These are phyloP conservation scores for Drechslera avenae DNA, from an alignment of 2,329 filamentous ascomycete genomes.

Conservation along the genomic window DNA sequence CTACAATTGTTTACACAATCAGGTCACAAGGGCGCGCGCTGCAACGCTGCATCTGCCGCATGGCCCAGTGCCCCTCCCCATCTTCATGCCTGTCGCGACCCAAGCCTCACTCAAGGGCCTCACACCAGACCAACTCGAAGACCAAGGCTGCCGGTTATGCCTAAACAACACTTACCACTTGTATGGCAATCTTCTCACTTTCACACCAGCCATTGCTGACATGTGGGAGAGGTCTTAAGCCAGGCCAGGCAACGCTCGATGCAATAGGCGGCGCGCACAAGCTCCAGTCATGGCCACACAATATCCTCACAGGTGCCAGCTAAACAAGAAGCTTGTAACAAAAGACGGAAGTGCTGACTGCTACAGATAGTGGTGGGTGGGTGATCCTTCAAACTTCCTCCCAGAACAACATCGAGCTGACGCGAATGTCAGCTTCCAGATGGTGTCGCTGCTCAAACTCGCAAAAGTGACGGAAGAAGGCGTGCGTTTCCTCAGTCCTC, in stretches of 20 bases:
- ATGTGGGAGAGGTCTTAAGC: constrained; percentile 72
- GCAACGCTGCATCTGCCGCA: constrained; percentile 88
- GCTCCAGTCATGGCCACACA: constrained; percentile 92
- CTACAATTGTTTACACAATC: constrained; percentile 10
- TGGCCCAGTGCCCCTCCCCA: constrained; percentile 84
- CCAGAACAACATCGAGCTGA: constrained; percentile 32
- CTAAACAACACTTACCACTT: constrained; percentile 98
- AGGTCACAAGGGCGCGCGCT: constrained; percentile 95
- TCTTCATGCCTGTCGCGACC: constrained; percentile 99
- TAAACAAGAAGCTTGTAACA: background rate
- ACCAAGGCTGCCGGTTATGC: constrained; percentile 86
- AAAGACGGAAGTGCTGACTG: constrained; percentile 28
- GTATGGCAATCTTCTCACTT: constrained; percentile 26
- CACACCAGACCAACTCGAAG: constrained; percentile 88
- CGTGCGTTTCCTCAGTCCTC: constrained; percentile 92
- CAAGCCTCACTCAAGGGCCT: constrained; percentile 94
- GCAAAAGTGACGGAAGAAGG: constrained; percentile 95
- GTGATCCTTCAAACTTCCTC: constrained; percentile 33
- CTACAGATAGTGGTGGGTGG: constrained; percentile 54
- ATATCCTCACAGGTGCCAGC: constrained; percentile 75
- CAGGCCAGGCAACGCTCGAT: constrained; percentile 87
- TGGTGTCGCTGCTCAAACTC: constrained; percentile 94
- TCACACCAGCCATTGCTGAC: constrained; percentile 22
- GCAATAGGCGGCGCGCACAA: constrained; percentile 90
- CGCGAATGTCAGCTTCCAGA: constrained; percentile 76